phyloP scores from a whole-genome alignment of 208 protist species.

The Trypanosomatidae sp. region DNA sequence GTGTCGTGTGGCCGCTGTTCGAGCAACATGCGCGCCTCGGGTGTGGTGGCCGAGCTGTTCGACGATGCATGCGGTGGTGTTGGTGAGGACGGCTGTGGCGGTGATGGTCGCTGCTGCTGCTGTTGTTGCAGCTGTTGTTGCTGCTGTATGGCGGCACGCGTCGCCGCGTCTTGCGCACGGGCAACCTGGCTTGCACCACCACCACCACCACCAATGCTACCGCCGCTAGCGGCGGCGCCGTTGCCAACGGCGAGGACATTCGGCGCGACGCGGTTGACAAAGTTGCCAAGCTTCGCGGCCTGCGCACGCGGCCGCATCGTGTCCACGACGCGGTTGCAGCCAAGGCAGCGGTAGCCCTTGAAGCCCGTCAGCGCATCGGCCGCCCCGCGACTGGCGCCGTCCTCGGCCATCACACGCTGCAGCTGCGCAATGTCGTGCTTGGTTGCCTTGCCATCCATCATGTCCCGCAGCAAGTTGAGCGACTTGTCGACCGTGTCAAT shows the following conservation, averaged over 20 bases:
- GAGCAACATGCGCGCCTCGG: too few species aligned
- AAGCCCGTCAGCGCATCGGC: conserved; percentile 76
- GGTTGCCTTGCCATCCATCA: conserved; percentile 82
- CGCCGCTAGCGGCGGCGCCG: too few species aligned
- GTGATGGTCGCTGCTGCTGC: too few species aligned
- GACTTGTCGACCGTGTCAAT: conserved; percentile 88
- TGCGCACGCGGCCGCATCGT: conserved; percentile 54
- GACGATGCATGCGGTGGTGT: too few species aligned
- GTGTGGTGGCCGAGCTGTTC: too few species aligned
- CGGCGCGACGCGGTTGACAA: conserved; percentile 69
- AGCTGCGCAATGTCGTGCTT: conserved; percentile 72
- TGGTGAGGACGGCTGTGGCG: too few species aligned
- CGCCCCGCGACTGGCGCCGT: conserved; percentile 8
- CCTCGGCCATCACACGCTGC: conserved; percentile 47
- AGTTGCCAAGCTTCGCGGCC: conserved; percentile 35
- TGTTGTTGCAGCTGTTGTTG: conserved; percentile 16
- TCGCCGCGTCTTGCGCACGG: conserved; percentile 32
- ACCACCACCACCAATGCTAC: too few species aligned
- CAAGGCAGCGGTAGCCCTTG: conserved; percentile 80
- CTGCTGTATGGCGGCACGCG: conserved; percentile 53
- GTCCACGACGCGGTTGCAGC: conserved; percentile 77
- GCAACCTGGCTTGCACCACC: too few species aligned
- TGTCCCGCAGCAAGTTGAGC: conserved; percentile 81
- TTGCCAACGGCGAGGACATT: conserved; percentile 20
- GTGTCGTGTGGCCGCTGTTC: too few species aligned